Conservation (phyloP, 495 filamentous ascomycete species). For the Lophiostoma macrostomum region DNA sequence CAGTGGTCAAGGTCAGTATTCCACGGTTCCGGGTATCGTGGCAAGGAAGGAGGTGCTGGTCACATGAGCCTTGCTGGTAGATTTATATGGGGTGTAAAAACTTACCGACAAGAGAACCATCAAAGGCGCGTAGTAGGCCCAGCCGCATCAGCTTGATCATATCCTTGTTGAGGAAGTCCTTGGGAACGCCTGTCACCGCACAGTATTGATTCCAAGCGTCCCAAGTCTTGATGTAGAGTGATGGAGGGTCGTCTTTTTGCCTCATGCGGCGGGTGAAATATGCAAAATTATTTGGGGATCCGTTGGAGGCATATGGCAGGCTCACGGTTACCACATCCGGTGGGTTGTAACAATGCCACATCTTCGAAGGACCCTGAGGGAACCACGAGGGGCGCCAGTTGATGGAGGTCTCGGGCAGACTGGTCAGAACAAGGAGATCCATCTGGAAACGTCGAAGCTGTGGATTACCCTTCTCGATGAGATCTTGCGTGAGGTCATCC, state of each 20-base stretch:
- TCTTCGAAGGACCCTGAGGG: not conserved
- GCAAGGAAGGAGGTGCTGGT: not conserved
- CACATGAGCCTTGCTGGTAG: not conserved
- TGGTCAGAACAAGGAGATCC: conserved; percentile 17
- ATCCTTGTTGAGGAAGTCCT: conserved; percentile 16
- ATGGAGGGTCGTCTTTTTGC: not conserved
- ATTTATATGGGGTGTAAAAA: not conserved
- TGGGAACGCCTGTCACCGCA: conserved; percentile 12
- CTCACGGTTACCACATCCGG: conserved; percentile 18
- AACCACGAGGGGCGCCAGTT: conserved; percentile 23
- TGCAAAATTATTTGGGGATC: not conserved
- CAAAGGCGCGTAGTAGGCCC: not conserved
- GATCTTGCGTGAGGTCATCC: conserved; percentile 9
- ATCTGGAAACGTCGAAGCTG: conserved; percentile 11
- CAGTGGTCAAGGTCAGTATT: not conserved
- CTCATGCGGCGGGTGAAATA: conserved; percentile 10
- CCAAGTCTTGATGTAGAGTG: conserved; percentile 15
- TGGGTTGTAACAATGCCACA: conserved; percentile 16
- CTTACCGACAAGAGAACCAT: conserved; percentile 6
- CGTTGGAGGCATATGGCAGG: conserved; percentile 1
- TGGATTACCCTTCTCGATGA: not conserved
- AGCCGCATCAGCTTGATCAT: conserved; percentile 10
- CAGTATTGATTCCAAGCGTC: conserved; percentile 14
- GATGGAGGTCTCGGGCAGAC: conserved; percentile 13
- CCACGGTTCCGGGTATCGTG: conserved; percentile 19